These are phyloP conservation scores for Pulicaria dysenterica DNA, from an alignment of 129 eudicot species.

Conservation along the genomic window DNA sequence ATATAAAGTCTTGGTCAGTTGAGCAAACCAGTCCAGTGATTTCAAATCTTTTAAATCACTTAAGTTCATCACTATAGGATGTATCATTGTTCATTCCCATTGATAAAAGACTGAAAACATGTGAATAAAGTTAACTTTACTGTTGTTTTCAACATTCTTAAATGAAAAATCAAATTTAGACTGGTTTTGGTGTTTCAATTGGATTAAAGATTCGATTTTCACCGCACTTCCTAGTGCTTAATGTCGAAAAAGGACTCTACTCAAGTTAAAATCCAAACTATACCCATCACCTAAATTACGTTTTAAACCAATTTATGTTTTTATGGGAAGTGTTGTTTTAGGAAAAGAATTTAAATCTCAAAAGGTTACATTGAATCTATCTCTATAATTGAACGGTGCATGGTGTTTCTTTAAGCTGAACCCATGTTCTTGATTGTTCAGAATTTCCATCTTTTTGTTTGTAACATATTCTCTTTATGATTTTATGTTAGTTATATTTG, in stretches of 20 bases:
- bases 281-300: not conserved
- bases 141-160: constrained; percentile 17
- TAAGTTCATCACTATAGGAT: not conserved
- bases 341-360: constrained; percentile 19
- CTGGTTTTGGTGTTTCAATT: constrained; percentile 19
- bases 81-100: constrained; percentile 3
- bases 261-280: constrained; percentile 37
- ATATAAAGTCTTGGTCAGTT: not conserved
- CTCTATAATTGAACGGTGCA: constrained; percentile 1
- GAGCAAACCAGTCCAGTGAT: not conserved
- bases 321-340: constrained; percentile 21
- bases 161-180: constrained; percentile 26
- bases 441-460: not conserved
- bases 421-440: constrained; percentile 25
- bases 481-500: not conserved
- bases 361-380: constrained; percentile 23
- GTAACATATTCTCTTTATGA: constrained; percentile 12
- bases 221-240: constrained; percentile 20
- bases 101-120: constrained; percentile 1
- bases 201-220: constrained; percentile 11
- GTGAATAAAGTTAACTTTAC: not conserved
- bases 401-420: not conserved
- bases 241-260: constrained; percentile 27
- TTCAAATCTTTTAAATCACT: not conserved
- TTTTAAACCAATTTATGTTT: constrained; percentile 3